Evolutionary conservation across 495 filamentous ascomycete species (phyloP).

Genomic region (Friedmanniomyces simplex): DNA sequence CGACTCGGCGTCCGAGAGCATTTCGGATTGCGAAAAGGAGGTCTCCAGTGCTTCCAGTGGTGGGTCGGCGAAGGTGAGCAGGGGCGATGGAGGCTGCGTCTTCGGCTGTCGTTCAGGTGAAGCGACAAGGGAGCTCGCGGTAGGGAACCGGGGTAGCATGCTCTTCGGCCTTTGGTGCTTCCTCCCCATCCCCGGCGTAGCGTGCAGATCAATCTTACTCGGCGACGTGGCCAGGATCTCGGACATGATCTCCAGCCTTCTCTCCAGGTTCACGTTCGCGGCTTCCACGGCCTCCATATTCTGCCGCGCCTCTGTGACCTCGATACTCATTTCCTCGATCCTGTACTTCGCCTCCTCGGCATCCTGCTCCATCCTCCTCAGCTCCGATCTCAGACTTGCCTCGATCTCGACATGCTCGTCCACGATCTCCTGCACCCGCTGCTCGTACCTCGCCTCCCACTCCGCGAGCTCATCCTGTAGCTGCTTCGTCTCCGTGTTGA

Average conservation of each 20-base stretch:
- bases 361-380: slow-evolving; percentile 16
- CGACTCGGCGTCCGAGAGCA: slow-evolving; percentile 13
- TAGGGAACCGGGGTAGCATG: slow-evolving; percentile 23
- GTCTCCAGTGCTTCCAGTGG: neutral
- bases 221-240: slow-evolving; percentile 20
- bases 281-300: slow-evolving; percentile 14
- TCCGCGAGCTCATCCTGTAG: slow-evolving; percentile 19
- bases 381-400: slow-evolving; percentile 1
- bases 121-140: slow-evolving; percentile 8
- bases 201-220: slow-evolving; percentile 16
- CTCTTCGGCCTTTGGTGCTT: slow-evolving; percentile 17
- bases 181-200: slow-evolving; percentile 3
- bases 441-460: slow-evolving; percentile 20
- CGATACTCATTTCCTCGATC: slow-evolving; percentile 14
- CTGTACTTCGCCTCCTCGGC: slow-evolving; percentile 13
- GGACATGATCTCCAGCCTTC: slow-evolving; percentile 20
- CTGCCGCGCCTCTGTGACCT: slow-evolving; percentile 4
- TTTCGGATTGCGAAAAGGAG: slow-evolving; percentile 6
- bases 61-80: neutral
- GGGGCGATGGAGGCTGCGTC: slow-evolving; percentile 8
- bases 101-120: slow-evolving; percentile 8
- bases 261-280: slow-evolving; percentile 21
- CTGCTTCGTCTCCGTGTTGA: slow-evolving; percentile 14
- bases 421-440: slow-evolving; percentile 20
- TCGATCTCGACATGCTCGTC: slow-evolving; percentile 13